These are phyloP conservation scores for Carex myosuroides DNA, from an alignment of 176 grass and related monocot genomes.

Conservation along the genomic window DNA sequence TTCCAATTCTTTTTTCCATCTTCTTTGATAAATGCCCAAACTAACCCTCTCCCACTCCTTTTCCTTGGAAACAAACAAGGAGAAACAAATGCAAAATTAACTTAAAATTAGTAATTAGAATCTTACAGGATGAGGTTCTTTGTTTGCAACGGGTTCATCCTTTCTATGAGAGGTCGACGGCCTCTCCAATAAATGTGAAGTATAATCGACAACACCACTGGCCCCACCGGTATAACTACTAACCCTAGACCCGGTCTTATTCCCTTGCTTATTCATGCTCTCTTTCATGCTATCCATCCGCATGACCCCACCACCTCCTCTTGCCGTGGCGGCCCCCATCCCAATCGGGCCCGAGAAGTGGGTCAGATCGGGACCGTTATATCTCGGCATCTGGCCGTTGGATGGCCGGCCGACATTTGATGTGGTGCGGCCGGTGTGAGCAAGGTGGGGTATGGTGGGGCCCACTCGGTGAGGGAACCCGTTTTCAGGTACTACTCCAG, in stretches of 20 bases:
- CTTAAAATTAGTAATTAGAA: too few species aligned
- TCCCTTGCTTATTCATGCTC: constrained; percentile 44
- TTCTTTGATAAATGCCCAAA: neutral
- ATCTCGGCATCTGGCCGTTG: constrained; percentile 42
- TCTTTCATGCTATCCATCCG: constrained; percentile 69
- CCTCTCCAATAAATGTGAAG: constrained; percentile 55
- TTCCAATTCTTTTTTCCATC: neutral
- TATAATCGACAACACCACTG: constrained; percentile 1
- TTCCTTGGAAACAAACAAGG: neutral
- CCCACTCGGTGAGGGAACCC: constrained; percentile 35
- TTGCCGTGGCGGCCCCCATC: neutral
- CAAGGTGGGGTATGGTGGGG: constrained; percentile 29
- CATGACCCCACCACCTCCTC: constrained; percentile 30
- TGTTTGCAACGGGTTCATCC: constrained; percentile 45
- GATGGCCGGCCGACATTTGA: constrained; percentile 50
- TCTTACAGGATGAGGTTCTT: constrained; percentile 70
- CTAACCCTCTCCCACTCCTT: neutral
- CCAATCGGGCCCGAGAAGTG: constrained; percentile 42
- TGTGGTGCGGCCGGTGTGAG: constrained; percentile 60
- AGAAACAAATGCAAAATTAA: too few species aligned
- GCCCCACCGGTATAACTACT: constrained; percentile 25
- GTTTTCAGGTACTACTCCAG: constrained; percentile 50
- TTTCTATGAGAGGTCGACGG: constrained; percentile 85
- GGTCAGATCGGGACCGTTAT: constrained; percentile 50
- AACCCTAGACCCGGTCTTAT: constrained; percentile 51